Evolutionary conservation across 2,329 filamentous ascomycete species (phyloP), one percentile per base, ranked within the genome.

Genomic region (Fusarium guadeloupense): DNA sequence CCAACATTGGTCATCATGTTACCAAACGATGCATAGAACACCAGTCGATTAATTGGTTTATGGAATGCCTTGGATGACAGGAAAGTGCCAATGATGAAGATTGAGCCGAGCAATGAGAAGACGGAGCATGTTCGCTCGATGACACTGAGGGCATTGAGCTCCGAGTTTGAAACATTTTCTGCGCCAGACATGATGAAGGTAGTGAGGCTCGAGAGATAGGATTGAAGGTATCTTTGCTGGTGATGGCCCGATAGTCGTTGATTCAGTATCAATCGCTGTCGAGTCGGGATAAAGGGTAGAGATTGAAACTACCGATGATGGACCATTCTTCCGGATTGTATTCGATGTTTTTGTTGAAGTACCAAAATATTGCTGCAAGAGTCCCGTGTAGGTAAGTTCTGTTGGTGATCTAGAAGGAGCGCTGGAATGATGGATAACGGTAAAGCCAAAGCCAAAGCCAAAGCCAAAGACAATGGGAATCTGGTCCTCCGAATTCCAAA

Each of bases 1-100:
- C 88, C 91, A 16, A 92, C 83, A 72, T 92, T 94, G 59, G 85
- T 86, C 75, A 93, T 80, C 67, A 94, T 81, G 69, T 96, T 96
- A 9, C 91, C 92, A 70, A 91, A 89, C 0, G 89, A 90, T 7
- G 92, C 91, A 72, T 90, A 95, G 74, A 96, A 94, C 9, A 94
- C 88, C 0, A 96, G 81, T 16, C 92, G 83, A 71, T 95, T 95
- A 77, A 95, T 93, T n/a, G 91, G 90, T 71, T 93, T 94, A 69
- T 90, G 89, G 72, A 95, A 95, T 6, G 83, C 82, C 14, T 81
- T 82, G 26, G 88, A 91, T n/a, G 76, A 74, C 25, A 84, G 76
- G 70, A 93, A 95, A 4, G 90, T 93, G 50, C 80, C 67, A 48
- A 94, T 86, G 69, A 93, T 89, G 72, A 93, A 86, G 26, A 88